phyloP scores from a whole-genome alignment of 2,329 filamentous ascomycete species.

The Phaeosphaeriaceae sp. region DNA sequence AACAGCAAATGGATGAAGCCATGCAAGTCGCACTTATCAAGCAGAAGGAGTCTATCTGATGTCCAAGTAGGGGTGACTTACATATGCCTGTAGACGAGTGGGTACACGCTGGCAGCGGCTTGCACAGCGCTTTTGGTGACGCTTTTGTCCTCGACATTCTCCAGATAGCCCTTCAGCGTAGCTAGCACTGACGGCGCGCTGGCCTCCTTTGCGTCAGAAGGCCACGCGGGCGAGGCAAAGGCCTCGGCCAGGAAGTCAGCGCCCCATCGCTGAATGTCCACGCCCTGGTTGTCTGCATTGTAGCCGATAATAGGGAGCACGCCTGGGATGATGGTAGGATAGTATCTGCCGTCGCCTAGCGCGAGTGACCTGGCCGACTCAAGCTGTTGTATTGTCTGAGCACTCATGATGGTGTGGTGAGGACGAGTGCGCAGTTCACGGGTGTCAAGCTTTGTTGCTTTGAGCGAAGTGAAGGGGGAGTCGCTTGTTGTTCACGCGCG shows the following conservation, averaged over 20 bases:
- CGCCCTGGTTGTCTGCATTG: conserved; percentile 60
- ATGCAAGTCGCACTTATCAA: conserved; percentile 22
- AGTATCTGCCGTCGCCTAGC: conserved; percentile 84
- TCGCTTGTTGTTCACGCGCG: conserved; percentile 38
- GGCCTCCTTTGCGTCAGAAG: conserved; percentile 78
- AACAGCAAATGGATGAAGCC: conserved; percentile 18
- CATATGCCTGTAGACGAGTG: conserved; percentile 91
- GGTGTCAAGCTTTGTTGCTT: conserved; percentile 34
- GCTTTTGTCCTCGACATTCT: conserved; percentile 71
- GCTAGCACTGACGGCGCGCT: conserved; percentile 79
- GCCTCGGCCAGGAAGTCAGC: conserved; percentile 95
- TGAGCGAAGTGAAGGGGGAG: conserved; percentile 19
- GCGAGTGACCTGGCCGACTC: conserved; percentile 90
- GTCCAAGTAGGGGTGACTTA: conserved; percentile 62
- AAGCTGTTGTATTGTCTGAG: conserved; percentile 72
- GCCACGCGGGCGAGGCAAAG: conserved; percentile 88
- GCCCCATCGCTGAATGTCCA: conserved; percentile 93
- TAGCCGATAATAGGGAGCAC: conserved; percentile 90
- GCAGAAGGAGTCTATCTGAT: conserved; percentile 29
- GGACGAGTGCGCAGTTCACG: conserved; percentile 20
- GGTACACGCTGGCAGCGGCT: conserved; percentile 90
- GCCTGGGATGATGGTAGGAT: conserved; percentile 88
- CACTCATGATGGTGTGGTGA: conserved; percentile 35
- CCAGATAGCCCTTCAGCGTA: conserved; percentile 64
- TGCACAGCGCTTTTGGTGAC: conserved; percentile 89